Evolutionary conservation across 805 yeast genomes (phyloP).

Genomic region (Ascoidea rubescens): DNA sequence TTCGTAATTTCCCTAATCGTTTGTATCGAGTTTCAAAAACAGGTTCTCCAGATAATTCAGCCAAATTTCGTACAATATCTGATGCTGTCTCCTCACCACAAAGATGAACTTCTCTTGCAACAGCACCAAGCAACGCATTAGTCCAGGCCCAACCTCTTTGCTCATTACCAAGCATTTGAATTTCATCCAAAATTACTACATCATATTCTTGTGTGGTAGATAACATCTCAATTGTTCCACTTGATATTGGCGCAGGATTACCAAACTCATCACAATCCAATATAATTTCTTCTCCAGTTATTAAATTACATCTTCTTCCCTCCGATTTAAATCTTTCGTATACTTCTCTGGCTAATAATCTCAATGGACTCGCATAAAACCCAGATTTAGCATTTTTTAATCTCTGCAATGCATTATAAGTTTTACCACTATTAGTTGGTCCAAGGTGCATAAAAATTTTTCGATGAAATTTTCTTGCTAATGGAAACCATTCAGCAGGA

Average conservation of each 20-base stretch:
- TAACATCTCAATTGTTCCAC: slow-evolving; percentile 92
- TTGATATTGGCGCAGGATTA: slow-evolving; percentile 55
- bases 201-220: slow-evolving; percentile 59
- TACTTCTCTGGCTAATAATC: slow-evolving; percentile 83
- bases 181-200: slow-evolving; percentile 86
- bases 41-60: slow-evolving; percentile 65
- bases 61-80: slow-evolving; percentile 46
- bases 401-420: slow-evolving; percentile 65
- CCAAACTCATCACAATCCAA: slow-evolving; percentile 59
- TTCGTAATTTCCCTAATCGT: slow-evolving; percentile 58
- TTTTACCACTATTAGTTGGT: slow-evolving; percentile 95
- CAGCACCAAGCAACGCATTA: slow-evolving; percentile 72
- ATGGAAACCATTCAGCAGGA: slow-evolving; percentile 76
- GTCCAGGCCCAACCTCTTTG: slow-evolving; percentile 93
- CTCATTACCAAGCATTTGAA: slow-evolving; percentile 73
- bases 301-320: slow-evolving; percentile 61
- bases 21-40: slow-evolving; percentile 57
- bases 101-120: slow-evolving; percentile 73
- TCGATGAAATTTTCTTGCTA: slow-evolving; percentile 66
- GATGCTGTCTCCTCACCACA: slow-evolving; percentile 90
- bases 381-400: slow-evolving; percentile 59
- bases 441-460: slow-evolving; percentile 89
- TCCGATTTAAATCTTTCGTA: slow-evolving; percentile 64
- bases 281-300: slow-evolving; percentile 93
- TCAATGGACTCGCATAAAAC: slow-evolving; percentile 86